A percentile compares a stretch with the other conserved stretches of the same genome.
Conservation (phyloP, 768 basidiomycete species). For the Agrocybe praecox region DNA sequence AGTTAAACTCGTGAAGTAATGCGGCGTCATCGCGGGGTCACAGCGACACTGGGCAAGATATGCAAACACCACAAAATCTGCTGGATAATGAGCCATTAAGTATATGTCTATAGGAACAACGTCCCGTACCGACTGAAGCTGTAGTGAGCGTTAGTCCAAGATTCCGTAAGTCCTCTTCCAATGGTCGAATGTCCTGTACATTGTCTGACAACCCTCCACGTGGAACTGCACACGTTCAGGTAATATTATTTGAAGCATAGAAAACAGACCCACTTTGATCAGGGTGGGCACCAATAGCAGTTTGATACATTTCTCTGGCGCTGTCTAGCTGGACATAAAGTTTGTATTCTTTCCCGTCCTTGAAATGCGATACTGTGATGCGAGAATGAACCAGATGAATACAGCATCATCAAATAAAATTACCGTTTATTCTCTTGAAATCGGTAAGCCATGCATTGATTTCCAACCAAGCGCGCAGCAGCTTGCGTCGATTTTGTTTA, state of each 20-base stretch:
- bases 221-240: constrained; percentile 40
- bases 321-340: constrained; percentile 44
- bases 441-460: constrained; percentile 66
- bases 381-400: constrained; percentile 6
- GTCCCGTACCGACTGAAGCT: constrained; percentile 60
- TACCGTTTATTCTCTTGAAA: constrained; percentile 52
- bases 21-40: constrained; percentile 63
- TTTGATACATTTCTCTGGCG: constrained; percentile 73
- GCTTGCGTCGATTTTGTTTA: constrained; percentile 53
- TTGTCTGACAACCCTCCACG: constrained; percentile 50
- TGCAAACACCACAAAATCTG: constrained; percentile 77
- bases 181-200: constrained; percentile 39
- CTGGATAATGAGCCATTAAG: not conserved
- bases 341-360: constrained; percentile 40
- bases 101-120: not conserved
- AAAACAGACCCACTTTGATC: constrained; percentile 58
- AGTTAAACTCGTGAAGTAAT: constrained; percentile 64
- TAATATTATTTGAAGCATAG: not conserved
- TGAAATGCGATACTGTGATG: constrained; percentile 45
- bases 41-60: constrained; percentile 84
- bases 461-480: constrained; percentile 84
- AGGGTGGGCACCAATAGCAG: constrained; percentile 73
- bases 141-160: constrained; percentile 71
- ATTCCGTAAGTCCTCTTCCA: constrained; percentile 41
- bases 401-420: constrained; percentile 7